Evolutionary conservation across 805 yeast species (phyloP).

Genomic region (Kuraishia capsulata): DNA sequence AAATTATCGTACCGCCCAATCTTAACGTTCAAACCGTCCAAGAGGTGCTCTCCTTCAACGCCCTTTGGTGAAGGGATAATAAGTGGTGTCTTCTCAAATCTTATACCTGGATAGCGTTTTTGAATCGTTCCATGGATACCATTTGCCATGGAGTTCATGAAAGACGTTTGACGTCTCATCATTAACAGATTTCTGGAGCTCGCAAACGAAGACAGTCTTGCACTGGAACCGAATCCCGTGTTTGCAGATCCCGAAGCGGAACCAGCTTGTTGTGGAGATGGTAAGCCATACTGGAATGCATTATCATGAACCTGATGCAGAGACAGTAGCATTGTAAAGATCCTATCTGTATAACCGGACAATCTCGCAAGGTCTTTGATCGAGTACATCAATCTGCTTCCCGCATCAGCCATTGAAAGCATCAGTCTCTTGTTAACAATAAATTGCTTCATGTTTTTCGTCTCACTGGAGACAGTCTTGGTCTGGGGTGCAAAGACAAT

Average conservation of each 20-base stretch:
- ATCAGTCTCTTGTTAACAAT: conserved; percentile 85
- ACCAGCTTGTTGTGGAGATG: conserved; percentile 2
- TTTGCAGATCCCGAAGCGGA: conserved; percentile 2
- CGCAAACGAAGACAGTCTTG: conserved; percentile 20
- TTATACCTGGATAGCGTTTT: conserved; percentile 63
- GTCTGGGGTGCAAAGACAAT: conserved; percentile 47
- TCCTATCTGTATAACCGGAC: conserved; percentile 84
- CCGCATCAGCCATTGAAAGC: conserved; percentile 91
- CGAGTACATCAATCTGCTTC: conserved; percentile 89
- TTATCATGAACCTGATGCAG: conserved; percentile 76
- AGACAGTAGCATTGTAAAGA: conserved; percentile 65
- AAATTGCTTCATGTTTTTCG: conserved; percentile 73
- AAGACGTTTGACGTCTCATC: background rate
- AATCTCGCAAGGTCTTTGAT: conserved; percentile 86
- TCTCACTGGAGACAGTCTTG: conserved; percentile 22
- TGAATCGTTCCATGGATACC: conserved; percentile 78
- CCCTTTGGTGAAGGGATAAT: conserved; percentile 67
- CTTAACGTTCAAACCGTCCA: conserved; percentile 55
- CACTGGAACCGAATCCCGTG: conserved; percentile 21
- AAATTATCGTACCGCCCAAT: conserved; percentile 58
- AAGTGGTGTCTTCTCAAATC: conserved; percentile 77
- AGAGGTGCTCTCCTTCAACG: conserved; percentile 45
- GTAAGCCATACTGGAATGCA: conserved; percentile 36
- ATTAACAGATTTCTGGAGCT: background rate
- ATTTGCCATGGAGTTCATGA: background rate